Evolutionary conservation across 1,139 yeast genomes (phyloP).

Genomic region (Hansenula anomala): DNA sequence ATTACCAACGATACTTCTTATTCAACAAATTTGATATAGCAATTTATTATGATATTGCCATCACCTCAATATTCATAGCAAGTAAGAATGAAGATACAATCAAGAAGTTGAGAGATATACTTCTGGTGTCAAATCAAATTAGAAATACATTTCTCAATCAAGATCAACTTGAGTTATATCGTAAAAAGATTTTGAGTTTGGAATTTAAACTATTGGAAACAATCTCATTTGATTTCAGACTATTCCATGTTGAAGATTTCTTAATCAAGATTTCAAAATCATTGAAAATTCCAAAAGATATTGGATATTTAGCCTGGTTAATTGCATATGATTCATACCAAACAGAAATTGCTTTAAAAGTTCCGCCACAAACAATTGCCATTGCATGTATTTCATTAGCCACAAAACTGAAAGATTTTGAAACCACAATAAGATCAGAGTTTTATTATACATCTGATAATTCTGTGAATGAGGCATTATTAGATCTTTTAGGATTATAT

Average conservation of each 20-base stretch:
- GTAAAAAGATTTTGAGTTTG: conserved; percentile 46
- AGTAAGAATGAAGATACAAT: conserved; percentile 86
- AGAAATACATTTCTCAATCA: conserved; percentile 23
- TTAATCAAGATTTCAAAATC: conserved; percentile 64
- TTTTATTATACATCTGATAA: conserved; percentile 24
- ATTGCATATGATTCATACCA: conserved; percentile 70
- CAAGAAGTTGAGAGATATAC: conserved; percentile 61
- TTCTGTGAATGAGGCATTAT: conserved; percentile 55
- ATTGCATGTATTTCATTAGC: conserved; percentile 58
- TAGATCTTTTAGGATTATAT: conserved; percentile 58
- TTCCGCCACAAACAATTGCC: conserved; percentile 81
- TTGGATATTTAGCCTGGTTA: conserved; percentile 65
- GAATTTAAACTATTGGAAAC: conserved; percentile 77
- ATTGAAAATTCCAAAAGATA: conserved; percentile 39
- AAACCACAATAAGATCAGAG: conserved; percentile 8
- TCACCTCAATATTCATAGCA: conserved; percentile 75
- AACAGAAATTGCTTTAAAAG: conserved; percentile 64
- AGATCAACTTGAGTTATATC: conserved; percentile 40
- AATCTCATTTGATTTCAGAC: conserved; percentile 69
- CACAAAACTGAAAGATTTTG: conserved; percentile 28
- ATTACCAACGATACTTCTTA: conserved; percentile 66
- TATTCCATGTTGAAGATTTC: conserved; percentile 59
- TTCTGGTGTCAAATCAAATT: conserved; percentile 26
- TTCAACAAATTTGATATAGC: conserved; percentile 52
- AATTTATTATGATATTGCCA: conserved; percentile 48